A percentile compares a stretch with the other conserved stretches of the same genome.
phyloP scores from a whole-genome alignment of 2,329 filamentous ascomycete genomes.

The Penicillium sp. region DNA sequence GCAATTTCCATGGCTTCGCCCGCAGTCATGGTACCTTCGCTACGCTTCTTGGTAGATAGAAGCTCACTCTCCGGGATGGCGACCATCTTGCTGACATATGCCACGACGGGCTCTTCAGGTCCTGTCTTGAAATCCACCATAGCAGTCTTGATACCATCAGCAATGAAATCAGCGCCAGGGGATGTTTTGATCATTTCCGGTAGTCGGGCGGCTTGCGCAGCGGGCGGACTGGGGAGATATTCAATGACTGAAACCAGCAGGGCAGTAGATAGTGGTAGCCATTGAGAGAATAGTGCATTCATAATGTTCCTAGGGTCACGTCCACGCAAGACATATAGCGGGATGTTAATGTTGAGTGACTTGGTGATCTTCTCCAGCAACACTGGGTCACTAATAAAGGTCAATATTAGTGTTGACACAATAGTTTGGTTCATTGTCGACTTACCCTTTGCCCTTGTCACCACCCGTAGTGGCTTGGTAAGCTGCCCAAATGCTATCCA shows the following conservation, averaged over 20 bases:
- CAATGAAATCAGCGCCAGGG: constrained; percentile 71
- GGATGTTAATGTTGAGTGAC: constrained; percentile 77
- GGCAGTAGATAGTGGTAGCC: constrained; percentile 90
- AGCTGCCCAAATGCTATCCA: constrained; percentile 94
- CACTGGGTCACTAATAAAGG: constrained; percentile 60
- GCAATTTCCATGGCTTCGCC: constrained; percentile 89
- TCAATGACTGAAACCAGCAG: constrained; percentile 91
- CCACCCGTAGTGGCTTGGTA: constrained; percentile 87
- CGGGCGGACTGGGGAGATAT: constrained; percentile 78
- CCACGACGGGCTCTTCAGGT: constrained; percentile 74
- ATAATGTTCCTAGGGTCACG: constrained; percentile 80
- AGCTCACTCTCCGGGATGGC: constrained; percentile 90
- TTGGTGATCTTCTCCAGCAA: constrained; percentile 94
- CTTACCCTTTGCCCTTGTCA: constrained; percentile 74
- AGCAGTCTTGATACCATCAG: constrained; percentile 67
- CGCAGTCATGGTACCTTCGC: constrained; percentile 69
- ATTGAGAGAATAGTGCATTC: constrained; percentile 80
- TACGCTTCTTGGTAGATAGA: constrained; percentile 72
- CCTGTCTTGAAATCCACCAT: constrained; percentile 76
- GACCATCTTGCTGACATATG: constrained; percentile 98
- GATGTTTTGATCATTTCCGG: constrained; percentile 75
- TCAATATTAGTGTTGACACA: constrained; percentile 32
- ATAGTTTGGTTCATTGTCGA: constrained; percentile 26
- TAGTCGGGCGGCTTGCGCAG: constrained; percentile 75
- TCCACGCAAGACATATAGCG: constrained; percentile 78